These are phyloP conservation scores for Teunomyces funiuensis DNA, from an alignment of 805 yeast genomes.

Conservation along the genomic window DNA sequence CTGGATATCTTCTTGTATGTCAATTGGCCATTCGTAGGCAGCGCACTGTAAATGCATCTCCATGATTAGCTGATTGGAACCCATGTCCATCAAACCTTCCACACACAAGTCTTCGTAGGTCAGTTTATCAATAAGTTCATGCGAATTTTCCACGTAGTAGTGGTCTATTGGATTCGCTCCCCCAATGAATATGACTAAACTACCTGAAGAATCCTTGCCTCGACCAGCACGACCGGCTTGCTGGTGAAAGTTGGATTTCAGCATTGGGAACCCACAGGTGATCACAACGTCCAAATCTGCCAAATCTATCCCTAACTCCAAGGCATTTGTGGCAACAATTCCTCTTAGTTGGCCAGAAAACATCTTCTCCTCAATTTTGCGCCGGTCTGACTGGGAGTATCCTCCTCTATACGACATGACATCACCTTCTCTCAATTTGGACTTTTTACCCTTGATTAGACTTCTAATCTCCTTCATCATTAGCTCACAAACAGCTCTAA, in stretches of 20 bases:
- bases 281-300: conserved; percentile 90
- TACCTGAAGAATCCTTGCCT: conserved; percentile 64
- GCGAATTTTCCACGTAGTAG: conserved; percentile 71
- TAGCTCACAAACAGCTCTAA: conserved; percentile 81
- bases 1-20: conserved; percentile 47
- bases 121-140: conserved; percentile 46
- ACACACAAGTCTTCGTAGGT: conserved; percentile 44
- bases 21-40: conserved; percentile 78
- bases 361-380: conserved; percentile 87
- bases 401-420: conserved; percentile 97
- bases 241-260: conserved; percentile 85
- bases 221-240: conserved; percentile 98
- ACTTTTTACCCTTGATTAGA: conserved; percentile 32
- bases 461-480: conserved; percentile 79
- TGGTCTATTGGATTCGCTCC: conserved; percentile 85
- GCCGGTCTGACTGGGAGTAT: conserved; percentile 79
- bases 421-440: conserved; percentile 48
- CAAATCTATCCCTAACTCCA: conserved; percentile 93
- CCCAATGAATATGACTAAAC: conserved; percentile 81
- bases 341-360: conserved; percentile 83
- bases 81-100: conserved; percentile 32
- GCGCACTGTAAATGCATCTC: conserved; percentile 94
- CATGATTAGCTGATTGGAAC: conserved; percentile 45
- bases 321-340: conserved; percentile 90
- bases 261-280: conserved; percentile 89